A percentile compares a stretch with the other conserved stretches of the same genome.
These are phyloP conservation scores for Magnolia changhungtana DNA, from an alignment of 164 flowering plant genomes.

Conservation along the genomic window DNA sequence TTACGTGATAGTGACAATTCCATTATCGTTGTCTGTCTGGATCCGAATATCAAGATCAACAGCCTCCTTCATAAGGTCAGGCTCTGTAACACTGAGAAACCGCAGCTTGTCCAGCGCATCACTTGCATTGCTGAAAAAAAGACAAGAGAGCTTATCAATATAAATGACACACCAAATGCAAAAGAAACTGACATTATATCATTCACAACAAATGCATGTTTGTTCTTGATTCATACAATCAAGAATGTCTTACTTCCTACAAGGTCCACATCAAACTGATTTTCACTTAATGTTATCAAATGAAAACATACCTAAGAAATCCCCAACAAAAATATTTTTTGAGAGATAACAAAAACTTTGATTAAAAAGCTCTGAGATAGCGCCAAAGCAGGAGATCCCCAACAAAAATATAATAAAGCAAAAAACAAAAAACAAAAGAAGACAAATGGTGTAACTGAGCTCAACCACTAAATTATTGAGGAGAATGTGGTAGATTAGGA, in stretches of 20 bases:
- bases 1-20: slow-evolving; percentile 76
- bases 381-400: too few relatives aligned
- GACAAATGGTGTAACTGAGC: too few relatives aligned
- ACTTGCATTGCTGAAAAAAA: slow-evolving; percentile 81
- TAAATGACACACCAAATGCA: not conserved
- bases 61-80: slow-evolving; percentile 63
- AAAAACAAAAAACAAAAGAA: too few relatives aligned
- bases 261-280: not conserved
- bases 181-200: not conserved
- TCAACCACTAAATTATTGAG: too few relatives aligned
- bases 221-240: not conserved
- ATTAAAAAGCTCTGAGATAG: too few relatives aligned
- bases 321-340: too few relatives aligned
- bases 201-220: too few relatives aligned
- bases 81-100: slow-evolving; percentile 80
- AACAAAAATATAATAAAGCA: too few relatives aligned
- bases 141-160: not conserved
- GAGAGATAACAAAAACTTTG: too few relatives aligned
- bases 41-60: slow-evolving; percentile 88
- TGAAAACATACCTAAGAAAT: too few relatives aligned
- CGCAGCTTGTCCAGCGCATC: slow-evolving; percentile 98
- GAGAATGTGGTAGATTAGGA: too few relatives aligned
- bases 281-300: too few relatives aligned
- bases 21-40: slow-evolving; percentile 86
- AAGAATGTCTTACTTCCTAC: not conserved